A percentile compares a stretch with the other conserved stretches of the same genome.
phyloP scores from a whole-genome alignment of 768 basidiomycete genomes.

The Amanita subjunquillea region DNA sequence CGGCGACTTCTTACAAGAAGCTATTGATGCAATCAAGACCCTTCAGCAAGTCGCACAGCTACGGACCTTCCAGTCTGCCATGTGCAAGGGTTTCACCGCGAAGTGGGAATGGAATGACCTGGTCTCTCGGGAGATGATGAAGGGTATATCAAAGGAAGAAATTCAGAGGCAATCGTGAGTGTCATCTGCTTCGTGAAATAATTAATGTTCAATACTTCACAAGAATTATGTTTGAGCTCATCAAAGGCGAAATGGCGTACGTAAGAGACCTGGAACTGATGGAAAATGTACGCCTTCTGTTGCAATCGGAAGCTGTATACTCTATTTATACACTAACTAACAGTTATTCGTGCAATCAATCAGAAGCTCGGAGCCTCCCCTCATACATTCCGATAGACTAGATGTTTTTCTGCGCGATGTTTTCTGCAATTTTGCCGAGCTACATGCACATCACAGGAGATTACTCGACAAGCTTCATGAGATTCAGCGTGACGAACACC shows the following conservation, averaged over 20 bases:
- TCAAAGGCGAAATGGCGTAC: slow-evolving; percentile 93
- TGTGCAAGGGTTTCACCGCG: slow-evolving; percentile 68
- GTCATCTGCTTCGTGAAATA: not conserved
- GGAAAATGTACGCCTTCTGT: slow-evolving; percentile 43
- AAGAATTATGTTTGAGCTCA: slow-evolving; percentile 89
- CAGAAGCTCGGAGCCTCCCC: slow-evolving; percentile 61
- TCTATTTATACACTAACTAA: slow-evolving; percentile 5
- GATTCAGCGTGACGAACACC: slow-evolving; percentile 83
- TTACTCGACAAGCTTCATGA: slow-evolving; percentile 77
- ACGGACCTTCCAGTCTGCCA: slow-evolving; percentile 83
- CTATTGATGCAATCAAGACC: slow-evolving; percentile 75
- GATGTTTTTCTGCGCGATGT: slow-evolving; percentile 77
- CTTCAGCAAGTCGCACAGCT: slow-evolving; percentile 75
- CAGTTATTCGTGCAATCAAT: slow-evolving; percentile 81
- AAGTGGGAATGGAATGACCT: slow-evolving; percentile 92
- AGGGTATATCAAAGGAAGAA: slow-evolving; percentile 59
- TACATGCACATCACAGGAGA: slow-evolving; percentile 64
- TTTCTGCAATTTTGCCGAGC: slow-evolving; percentile 78
- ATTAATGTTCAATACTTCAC: not conserved
- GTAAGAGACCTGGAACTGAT: slow-evolving; percentile 88
- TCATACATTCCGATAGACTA: slow-evolving; percentile 62
- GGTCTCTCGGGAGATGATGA: slow-evolving; percentile 56
- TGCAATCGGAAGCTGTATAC: not conserved
- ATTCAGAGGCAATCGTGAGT: slow-evolving; percentile 78
- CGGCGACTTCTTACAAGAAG: slow-evolving; percentile 71